Conservation (phyloP, 768 basidiomycete species). For the Exsudoporus frostii region DNA sequence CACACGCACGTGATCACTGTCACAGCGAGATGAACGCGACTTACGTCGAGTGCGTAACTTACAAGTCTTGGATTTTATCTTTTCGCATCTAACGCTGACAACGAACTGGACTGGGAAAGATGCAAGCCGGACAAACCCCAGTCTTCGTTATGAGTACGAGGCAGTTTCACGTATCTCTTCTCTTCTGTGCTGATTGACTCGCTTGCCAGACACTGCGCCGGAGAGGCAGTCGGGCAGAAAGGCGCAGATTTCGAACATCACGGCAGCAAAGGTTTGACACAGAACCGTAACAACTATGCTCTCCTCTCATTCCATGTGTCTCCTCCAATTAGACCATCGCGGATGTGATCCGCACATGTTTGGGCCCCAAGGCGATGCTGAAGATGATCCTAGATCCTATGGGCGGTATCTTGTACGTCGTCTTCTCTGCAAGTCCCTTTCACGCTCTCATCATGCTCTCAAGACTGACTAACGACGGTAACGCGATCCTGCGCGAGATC, state of each 20-base stretch:
- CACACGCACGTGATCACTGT: neutral
- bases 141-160: slow-evolving; percentile 79
- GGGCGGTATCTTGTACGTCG: slow-evolving; percentile 91
- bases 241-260: slow-evolving; percentile 96
- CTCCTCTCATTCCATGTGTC: neutral
- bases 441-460: neutral
- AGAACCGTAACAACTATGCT: too few species aligned
- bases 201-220: slow-evolving; percentile 75
- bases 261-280: slow-evolving; percentile 80
- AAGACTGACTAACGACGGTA: slow-evolving; percentile 97
- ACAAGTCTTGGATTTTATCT: neutral
- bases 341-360: slow-evolving; percentile 95
- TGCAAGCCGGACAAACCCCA: slow-evolving; percentile 58
- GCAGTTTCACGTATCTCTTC: neutral
- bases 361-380: slow-evolving; percentile 97
- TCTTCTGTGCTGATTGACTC: neutral
- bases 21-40: neutral
- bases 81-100: neutral
- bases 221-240: slow-evolving; percentile 93
- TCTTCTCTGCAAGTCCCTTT: neutral
- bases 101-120: slow-evolving; percentile 2
- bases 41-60: too few species aligned
- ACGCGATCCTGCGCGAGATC: slow-evolving; percentile 96
- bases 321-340: slow-evolving; percentile 72
- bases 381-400: slow-evolving; percentile 99